Evolutionary conservation across 768 basidiomycete species (phyloP).

Genomic region (Kockovaella imperatae): DNA sequence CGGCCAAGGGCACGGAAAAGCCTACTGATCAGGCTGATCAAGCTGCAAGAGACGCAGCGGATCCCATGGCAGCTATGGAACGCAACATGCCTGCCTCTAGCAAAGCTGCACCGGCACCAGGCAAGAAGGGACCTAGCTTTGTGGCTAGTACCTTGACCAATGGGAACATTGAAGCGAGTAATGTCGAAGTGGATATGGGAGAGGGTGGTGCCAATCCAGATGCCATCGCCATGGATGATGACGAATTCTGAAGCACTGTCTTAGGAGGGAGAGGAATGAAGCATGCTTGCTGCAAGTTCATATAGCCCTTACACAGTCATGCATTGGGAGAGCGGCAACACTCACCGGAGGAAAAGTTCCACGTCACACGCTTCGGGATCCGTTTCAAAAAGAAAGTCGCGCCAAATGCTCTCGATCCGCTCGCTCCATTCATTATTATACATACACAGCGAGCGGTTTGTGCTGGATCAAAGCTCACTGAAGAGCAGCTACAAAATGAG

Average conservation of each 20-base stretch:
- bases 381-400: too few relatives aligned
- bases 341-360: too few relatives aligned
- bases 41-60: constrained; percentile 47
- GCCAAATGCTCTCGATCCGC: too few relatives aligned
- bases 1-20: constrained; percentile 53
- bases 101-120: constrained; percentile 7
- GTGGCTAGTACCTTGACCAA: constrained; percentile 34
- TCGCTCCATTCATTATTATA: too few relatives aligned
- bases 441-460: too few relatives aligned
- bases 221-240: constrained; percentile 45
- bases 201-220: constrained; percentile 46
- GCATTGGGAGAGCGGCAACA: too few relatives aligned
- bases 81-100: constrained; percentile 18
- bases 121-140: constrained; percentile 28
- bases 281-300: too few relatives aligned
- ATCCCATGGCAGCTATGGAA: constrained; percentile 73
- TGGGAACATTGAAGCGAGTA: constrained; percentile 30
- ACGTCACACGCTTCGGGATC: too few relatives aligned
- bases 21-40: constrained; percentile 48
- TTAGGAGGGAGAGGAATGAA: constrained; percentile 7
- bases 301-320: too few relatives aligned
- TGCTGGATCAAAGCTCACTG: too few relatives aligned
- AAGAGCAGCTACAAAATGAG: not conserved
- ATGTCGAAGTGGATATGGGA: constrained; percentile 54
- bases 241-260: too few relatives aligned